Base-by-base conservation (phyloP, 2,329 filamentous ascomycete genomes). In the Botryosphaeria dothidea region DNA sequence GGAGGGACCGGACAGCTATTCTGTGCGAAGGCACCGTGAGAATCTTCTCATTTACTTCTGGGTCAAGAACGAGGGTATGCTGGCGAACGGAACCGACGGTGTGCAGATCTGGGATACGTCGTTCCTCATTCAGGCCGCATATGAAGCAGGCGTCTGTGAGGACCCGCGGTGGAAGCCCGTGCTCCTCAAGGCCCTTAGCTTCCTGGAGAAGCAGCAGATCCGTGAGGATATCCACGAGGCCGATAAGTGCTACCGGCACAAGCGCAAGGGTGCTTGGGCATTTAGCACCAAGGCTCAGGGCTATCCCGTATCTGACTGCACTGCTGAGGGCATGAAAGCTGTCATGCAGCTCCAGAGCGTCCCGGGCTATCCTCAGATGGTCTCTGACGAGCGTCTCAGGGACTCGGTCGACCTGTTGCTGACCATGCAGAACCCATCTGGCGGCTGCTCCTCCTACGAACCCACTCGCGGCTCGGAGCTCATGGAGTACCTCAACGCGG, bases 91-190 rank as follows among this genome's bases (percentile, higher is more conserved):
- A 41, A 99, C 95, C 8, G 98, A 99, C 70, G 95, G 95, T n/a
- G 93, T 98, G 1, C 95, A 99, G 77, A 91, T 89, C 68, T 99
- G 95, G 95, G 95, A 99, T 74, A 99, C 95, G 0, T 86, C 93
- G 0, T 98, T 98, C 74, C 81, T 90, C 19, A 92, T 97, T 36
- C 93, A 97, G 76, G 90, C 92, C 0, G 86, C 92, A 5, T 86
- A 92, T 61, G 91, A 92, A 56, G 89, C 92, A 6, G 92, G 91
- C 0, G 85, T 97, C 27, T 89, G 90, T n/a, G 81, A 88, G 31
- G 88, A 96, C 54, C 83, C 88, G 13, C 88, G 89, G 71, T 97
- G 92, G 88, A 86, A 85, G 43, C 88, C 90, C 0, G 96, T 97
- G 91, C 84, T 99, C 29, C 84, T 84, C 7, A 93, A 91, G 73